Percentiles rank a stretch among this genome's conserved stretches.
Conservation (phyloP, 352 stramenopile species). For the Pythium sp. region DNA sequence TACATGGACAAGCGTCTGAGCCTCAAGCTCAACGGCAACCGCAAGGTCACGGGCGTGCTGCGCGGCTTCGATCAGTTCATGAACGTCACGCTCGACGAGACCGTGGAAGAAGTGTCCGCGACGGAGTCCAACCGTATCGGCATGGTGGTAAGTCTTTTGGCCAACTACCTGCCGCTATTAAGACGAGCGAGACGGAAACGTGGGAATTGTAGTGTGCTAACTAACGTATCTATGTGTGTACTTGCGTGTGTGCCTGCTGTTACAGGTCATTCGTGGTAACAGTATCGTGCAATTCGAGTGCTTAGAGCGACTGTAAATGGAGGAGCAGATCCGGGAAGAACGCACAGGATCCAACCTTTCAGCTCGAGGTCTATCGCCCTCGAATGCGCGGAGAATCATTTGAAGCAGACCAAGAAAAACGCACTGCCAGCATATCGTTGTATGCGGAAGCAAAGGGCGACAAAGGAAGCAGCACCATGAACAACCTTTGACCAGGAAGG, state of each 20-base stretch:
- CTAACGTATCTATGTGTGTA: background rate
- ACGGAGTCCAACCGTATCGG: conserved; percentile 89
- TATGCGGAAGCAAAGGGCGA: background rate
- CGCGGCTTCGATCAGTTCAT: conserved; percentile 97
- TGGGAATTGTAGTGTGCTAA: background rate
- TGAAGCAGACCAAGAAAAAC: background rate
- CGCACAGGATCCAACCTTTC: background rate
- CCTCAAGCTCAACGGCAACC: conserved; percentile 94
- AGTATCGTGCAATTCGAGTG: conserved; percentile 91
- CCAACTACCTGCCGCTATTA: background rate
- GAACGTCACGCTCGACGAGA: conserved; percentile 96
- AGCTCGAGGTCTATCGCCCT: background rate
- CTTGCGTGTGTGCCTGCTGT: background rate
- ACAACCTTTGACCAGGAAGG: background rate
- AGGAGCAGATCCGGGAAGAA: background rate
- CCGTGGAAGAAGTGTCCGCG: conserved; percentile 85
- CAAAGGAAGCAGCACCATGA: background rate
- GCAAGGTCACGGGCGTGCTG: conserved; percentile 91
- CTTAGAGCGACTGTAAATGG: conserved; percentile 68
- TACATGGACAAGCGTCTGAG: conserved; percentile 96
- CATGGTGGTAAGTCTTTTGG: conserved; percentile 82
- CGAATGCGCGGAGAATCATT: background rate
- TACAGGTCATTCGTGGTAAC: conserved; percentile 85
- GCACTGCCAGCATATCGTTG: background rate
- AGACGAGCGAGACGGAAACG: background rate